Evolutionary conservation across 495 filamentous ascomycete species (phyloP).

Genomic region (Hypoxylon trugodes): DNA sequence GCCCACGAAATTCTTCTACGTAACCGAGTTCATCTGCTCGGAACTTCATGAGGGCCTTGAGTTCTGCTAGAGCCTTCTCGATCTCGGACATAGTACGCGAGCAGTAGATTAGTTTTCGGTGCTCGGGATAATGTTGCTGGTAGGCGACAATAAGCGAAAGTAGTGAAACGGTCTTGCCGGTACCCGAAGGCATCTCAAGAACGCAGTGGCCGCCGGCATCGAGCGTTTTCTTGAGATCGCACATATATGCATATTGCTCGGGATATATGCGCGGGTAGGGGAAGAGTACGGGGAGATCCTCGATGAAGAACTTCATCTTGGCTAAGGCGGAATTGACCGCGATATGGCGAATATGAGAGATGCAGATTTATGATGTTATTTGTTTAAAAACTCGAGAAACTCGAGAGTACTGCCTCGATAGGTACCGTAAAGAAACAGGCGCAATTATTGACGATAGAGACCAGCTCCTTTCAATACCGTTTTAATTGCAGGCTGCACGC

Average conservation of each 20-base stretch:
- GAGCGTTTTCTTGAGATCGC: slow-evolving; percentile 94
- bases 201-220: slow-evolving; percentile 96
- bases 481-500: not conserved
- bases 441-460: not conserved
- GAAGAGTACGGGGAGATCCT: slow-evolving; percentile 93
- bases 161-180: slow-evolving; percentile 95
- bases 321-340: not conserved
- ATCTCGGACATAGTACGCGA: slow-evolving; percentile 96
- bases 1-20: slow-evolving; percentile 89
- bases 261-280: slow-evolving; percentile 98
- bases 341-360: not conserved
- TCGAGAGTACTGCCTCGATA: too few relatives aligned
- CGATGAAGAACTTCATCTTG: slow-evolving; percentile 96
- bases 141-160: slow-evolving; percentile 96
- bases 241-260: slow-evolving; percentile 82
- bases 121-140: slow-evolving; percentile 88
- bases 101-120: slow-evolving; percentile 97
- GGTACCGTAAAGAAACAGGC: not conserved
- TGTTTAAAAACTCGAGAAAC: too few relatives aligned
- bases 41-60: slow-evolving; percentile 94
- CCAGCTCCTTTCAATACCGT: not conserved
- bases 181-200: slow-evolving; percentile 99
- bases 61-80: slow-evolving; percentile 93
- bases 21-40: slow-evolving; percentile 83
- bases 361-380: too few relatives aligned